phyloP scores from a whole-genome alignment of 805 yeast genomes.

The Teunomyces cretensis region DNA sequence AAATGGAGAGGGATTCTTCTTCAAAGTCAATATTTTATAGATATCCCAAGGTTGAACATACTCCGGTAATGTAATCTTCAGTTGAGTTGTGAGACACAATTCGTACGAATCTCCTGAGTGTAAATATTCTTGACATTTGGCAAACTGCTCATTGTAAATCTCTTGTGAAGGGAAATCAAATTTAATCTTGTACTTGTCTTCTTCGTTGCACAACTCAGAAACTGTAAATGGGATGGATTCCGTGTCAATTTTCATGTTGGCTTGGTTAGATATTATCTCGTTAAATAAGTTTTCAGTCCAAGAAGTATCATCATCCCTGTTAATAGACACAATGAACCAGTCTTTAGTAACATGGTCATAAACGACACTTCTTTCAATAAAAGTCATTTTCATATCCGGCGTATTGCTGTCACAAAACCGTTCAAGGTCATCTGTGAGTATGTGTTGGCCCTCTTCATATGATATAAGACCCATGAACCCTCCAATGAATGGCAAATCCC shows the following conservation, averaged over 20 bases:
- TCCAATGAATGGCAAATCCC: constrained; percentile 77
- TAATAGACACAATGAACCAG: constrained; percentile 55
- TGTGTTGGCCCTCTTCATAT: constrained; percentile 78
- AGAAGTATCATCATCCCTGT: constrained; percentile 27
- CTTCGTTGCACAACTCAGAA: constrained; percentile 21
- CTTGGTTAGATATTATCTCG: constrained; percentile 8
- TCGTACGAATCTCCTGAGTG: constrained; percentile 90
- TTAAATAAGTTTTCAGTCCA: constrained; percentile 33
- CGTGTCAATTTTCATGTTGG: constrained; percentile 11
- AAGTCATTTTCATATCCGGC: constrained; percentile 77
- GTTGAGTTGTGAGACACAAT: constrained; percentile 80
- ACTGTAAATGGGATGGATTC: constrained; percentile 23
- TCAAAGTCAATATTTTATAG: constrained; percentile 64
- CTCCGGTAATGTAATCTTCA: constrained; percentile 54
- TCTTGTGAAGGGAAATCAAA: constrained; percentile 52
- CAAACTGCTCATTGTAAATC: constrained; percentile 55
- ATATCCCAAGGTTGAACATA: constrained; percentile 68
- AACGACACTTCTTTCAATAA: constrained; percentile 62
- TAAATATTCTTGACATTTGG: constrained; percentile 63
- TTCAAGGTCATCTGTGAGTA: constrained; percentile 31
- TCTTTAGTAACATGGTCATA: constrained; percentile 47
- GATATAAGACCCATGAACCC: constrained; percentile 85
- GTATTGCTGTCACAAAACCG: constrained; percentile 40
- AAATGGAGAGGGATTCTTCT: constrained; percentile 88
- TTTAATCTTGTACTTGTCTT: constrained; percentile 27